These are phyloP conservation scores for Agaricus subrufescens DNA, from an alignment of 768 basidiomycete genomes.

Conservation along the genomic window DNA sequence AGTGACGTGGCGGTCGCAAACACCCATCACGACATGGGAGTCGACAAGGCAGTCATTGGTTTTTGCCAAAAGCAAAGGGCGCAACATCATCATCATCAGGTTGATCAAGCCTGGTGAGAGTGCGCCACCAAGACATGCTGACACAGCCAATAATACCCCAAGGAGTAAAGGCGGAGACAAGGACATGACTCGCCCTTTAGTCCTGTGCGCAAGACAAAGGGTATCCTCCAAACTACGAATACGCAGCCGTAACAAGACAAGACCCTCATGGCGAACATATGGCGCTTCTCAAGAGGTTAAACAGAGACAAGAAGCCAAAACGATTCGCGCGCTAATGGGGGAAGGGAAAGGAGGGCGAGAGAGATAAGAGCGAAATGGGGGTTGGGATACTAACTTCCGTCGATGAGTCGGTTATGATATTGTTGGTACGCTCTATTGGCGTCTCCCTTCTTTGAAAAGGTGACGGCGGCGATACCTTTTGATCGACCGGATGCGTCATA, in stretches of 20 bases:
- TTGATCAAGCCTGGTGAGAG: slow-evolving; percentile 37
- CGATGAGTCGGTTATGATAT: slow-evolving; percentile 99
- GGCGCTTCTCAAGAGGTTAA: neutral
- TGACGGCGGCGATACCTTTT: slow-evolving; percentile 85
- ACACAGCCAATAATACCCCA: neutral
- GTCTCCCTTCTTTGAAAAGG: slow-evolving; percentile 83
- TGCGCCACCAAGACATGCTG: slow-evolving; percentile 11
- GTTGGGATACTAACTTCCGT: slow-evolving; percentile 98
- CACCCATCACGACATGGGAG: neutral
- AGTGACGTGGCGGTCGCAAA: neutral
- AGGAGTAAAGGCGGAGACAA: neutral
- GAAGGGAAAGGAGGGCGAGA: slow-evolving; percentile 13
- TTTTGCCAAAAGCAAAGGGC: neutral
- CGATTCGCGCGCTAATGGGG: slow-evolving; percentile 27
- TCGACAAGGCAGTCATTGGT: neutral
- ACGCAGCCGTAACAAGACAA: neutral
- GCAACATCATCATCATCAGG: slow-evolving; percentile 22
- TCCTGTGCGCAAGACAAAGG: neutral
- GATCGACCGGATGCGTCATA: slow-evolving; percentile 84
- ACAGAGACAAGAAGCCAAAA: slow-evolving; percentile 43
- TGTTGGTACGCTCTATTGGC: slow-evolving; percentile 88
- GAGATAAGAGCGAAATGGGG: slow-evolving; percentile 36
- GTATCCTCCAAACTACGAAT: neutral
- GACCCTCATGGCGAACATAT: neutral
- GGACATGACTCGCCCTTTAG: neutral